A percentile compares a stretch with the other conserved stretches of the same genome.
phyloP scores from a whole-genome alignment of 73 alveolate genomes.

The Blepharisma japonicum region DNA sequence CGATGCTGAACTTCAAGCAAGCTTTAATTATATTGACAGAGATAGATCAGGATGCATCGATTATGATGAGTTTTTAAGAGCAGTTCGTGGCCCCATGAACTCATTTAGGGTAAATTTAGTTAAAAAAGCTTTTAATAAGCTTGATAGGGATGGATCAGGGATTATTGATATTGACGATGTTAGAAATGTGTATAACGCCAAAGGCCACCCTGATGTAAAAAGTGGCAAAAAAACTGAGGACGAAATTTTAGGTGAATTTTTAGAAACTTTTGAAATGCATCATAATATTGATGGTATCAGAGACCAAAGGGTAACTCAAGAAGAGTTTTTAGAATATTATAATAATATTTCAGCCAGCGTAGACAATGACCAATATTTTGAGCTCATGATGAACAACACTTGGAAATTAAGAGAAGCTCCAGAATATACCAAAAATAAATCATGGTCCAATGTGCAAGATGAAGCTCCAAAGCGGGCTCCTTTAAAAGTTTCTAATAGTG shows the following conservation, averaged over 20 bases:
- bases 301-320: constrained; percentile 16
- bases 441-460: no score
- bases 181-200: constrained; percentile 54
- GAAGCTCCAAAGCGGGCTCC: no score
- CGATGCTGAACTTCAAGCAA: constrained; percentile 50
- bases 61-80: constrained; percentile 67
- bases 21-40: constrained; percentile 51
- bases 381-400: constrained; percentile 75
- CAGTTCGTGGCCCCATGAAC: constrained; percentile 70
- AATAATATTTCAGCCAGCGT: constrained; percentile 58
- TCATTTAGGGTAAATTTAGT: constrained; percentile 57
- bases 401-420: constrained; percentile 68
- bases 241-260: constrained; percentile 51
- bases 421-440: not conserved
- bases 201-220: constrained; percentile 82
- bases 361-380: constrained; percentile 79
- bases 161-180: constrained; percentile 57
- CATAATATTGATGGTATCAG: constrained; percentile 44
- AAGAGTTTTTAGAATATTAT: constrained; percentile 65
- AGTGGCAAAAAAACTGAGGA: constrained; percentile 59
- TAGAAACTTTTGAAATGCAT: constrained; percentile 53
- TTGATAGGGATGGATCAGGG: constrained; percentile 67
- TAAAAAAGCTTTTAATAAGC: constrained; percentile 54
- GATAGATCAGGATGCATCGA: constrained; percentile 57
- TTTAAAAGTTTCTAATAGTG: no score